These are phyloP conservation scores for Amauroascus verrucosus DNA, from an alignment of 2,329 filamentous ascomycete species.

Conservation along the genomic window DNA sequence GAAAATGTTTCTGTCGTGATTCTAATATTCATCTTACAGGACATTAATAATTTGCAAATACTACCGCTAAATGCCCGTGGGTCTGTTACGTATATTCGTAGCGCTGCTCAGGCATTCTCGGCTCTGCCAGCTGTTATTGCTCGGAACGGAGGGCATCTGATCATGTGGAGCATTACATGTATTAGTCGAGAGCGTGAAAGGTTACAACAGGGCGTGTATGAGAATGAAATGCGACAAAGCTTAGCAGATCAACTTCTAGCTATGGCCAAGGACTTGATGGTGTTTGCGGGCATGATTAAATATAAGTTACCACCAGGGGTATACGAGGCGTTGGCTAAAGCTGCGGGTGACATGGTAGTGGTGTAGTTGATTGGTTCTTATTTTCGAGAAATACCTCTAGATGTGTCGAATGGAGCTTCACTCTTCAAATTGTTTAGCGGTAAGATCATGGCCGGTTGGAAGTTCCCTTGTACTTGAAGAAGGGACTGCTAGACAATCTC, in stretches of 20 bases:
- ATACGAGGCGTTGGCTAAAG: slow-evolving; percentile 77
- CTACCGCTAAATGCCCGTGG: slow-evolving; percentile 67
- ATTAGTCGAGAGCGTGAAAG: slow-evolving; percentile 68
- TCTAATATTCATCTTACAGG: slow-evolving; percentile 39
- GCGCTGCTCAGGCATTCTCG: slow-evolving; percentile 70
- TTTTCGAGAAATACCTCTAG: not conserved
- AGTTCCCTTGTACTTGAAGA: too few species aligned
- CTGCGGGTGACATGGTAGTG: slow-evolving; percentile 51
- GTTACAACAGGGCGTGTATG: slow-evolving; percentile 61
- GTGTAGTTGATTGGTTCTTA: not conserved
- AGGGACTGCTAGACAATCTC: too few species aligned
- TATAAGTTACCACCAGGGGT: slow-evolving; percentile 81
- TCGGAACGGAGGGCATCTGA: slow-evolving; percentile 77
- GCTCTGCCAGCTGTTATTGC: slow-evolving; percentile 69
- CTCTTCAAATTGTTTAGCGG: not conserved
- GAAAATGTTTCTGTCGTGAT: not conserved
- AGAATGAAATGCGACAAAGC: slow-evolving; percentile 38
- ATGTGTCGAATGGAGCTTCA: too few species aligned
- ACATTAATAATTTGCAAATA: slow-evolving; percentile 63
- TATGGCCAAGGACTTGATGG: slow-evolving; percentile 80
- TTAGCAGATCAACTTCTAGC: slow-evolving; percentile 62
- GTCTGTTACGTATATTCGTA: slow-evolving; percentile 68
- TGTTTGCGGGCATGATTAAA: slow-evolving; percentile 84
- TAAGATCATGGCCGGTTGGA: not conserved
- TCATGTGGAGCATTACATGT: slow-evolving; percentile 88